Percentiles rank a stretch among this genome's conserved stretches.
These are phyloP conservation scores for Podaxis sp. DNA, from an alignment of 768 basidiomycete genomes.

Conservation along the genomic window DNA sequence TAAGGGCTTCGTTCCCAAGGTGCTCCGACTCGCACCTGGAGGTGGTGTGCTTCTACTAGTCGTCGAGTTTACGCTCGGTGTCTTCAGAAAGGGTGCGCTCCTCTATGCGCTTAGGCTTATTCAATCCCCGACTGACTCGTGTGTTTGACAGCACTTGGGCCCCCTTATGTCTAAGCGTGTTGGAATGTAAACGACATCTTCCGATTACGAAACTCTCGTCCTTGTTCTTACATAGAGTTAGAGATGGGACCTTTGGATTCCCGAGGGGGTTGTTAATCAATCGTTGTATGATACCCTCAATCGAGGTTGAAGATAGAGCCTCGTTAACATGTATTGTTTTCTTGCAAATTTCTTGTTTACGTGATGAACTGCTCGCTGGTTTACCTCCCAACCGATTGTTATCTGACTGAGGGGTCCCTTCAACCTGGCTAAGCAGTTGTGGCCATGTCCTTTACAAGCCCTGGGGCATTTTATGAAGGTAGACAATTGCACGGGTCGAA, in stretches of 20 bases:
- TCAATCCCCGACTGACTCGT: background rate
- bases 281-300: background rate
- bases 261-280: background rate
- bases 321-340: background rate
- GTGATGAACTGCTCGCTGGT: background rate
- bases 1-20: conserved; percentile 96
- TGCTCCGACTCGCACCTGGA: conserved; percentile 90
- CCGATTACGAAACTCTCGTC: background rate
- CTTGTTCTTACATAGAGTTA: conserved; percentile 6
- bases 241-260: background rate
- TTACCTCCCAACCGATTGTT: background rate
- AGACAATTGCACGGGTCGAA: too few relatives aligned
- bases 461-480: too few relatives aligned
- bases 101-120: background rate
- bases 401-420: too few relatives aligned
- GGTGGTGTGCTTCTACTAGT: conserved; percentile 92
- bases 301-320: background rate
- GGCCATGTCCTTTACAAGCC: too few relatives aligned
- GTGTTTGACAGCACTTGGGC: conserved; percentile 38
- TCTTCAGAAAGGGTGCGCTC: conserved; percentile 68
- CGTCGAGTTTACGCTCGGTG: conserved; percentile 78
- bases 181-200: background rate
- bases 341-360: background rate
- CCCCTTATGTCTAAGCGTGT: conserved; percentile 42
- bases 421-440: too few relatives aligned